These are phyloP conservation scores for Fonsecaea nubica DNA, from an alignment of 2,329 filamentous ascomycete genomes.

Conservation along the genomic window DNA sequence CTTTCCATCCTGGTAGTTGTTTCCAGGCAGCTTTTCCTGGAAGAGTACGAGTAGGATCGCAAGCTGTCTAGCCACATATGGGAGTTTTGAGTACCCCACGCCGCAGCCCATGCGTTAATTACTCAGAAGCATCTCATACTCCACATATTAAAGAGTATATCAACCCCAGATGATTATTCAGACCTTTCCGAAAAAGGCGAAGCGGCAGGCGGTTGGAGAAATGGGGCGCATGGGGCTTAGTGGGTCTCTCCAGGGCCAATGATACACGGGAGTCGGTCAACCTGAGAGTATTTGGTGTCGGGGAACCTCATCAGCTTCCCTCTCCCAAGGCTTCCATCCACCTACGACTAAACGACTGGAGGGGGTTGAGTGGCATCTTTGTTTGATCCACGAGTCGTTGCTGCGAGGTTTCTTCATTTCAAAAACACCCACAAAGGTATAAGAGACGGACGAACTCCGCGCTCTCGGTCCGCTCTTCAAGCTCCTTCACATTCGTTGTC, in stretches of 20 bases:
- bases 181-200: background rate
- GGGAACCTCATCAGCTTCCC: background rate
- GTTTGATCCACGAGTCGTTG: background rate
- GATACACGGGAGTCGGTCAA: too few relatives aligned
- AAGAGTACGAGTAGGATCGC: too few relatives aligned
- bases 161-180: background rate
- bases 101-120: background rate
- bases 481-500: background rate
- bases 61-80: background rate
- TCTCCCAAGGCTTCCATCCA: background rate
- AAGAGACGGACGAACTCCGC: slow-evolving; percentile 3
- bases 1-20: too few relatives aligned
- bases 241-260: background rate
- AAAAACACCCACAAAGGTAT: background rate
- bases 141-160: background rate
- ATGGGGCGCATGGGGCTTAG: background rate
- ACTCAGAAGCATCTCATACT: background rate
- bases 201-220: slow-evolving; percentile 3
- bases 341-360: background rate
- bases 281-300: background rate
- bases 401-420: background rate
- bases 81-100: background rate
- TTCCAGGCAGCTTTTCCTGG: too few relatives aligned
- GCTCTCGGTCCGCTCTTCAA: background rate
- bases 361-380: background rate